phyloP scores from a whole-genome alignment of 2,329 filamentous ascomycete species.

The Chaetothyriales sp. region DNA sequence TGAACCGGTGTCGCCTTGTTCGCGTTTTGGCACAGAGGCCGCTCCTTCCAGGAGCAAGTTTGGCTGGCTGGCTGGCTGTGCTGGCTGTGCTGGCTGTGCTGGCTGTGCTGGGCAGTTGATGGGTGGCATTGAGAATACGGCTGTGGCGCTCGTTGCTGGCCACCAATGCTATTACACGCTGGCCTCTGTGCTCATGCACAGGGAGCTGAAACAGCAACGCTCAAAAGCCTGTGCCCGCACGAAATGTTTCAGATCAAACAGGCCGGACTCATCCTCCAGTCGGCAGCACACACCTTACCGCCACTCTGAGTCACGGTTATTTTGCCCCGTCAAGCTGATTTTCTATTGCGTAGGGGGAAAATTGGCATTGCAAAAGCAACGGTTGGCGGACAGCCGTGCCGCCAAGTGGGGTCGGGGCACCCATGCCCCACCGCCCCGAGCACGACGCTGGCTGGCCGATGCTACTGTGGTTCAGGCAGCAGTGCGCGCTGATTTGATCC shows the following conservation, averaged over 20 bases:
- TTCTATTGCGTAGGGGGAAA: neutral
- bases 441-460: neutral
- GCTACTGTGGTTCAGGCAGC: neutral
- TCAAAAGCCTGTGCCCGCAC: neutral
- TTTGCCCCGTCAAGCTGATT: neutral
- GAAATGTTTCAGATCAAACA: neutral
- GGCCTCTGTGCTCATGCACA: neutral
- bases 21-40: neutral
- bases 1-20: neutral
- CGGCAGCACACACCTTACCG: neutral
- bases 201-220: neutral
- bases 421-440: too few relatives aligned
- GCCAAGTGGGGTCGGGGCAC: neutral
- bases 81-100: too few relatives aligned
- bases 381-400: neutral
- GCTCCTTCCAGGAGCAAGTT: too few relatives aligned
- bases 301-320: too few relatives aligned
- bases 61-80: too few relatives aligned
- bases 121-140: too few relatives aligned
- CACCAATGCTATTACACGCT: neutral
- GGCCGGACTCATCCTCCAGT: neutral
- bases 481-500: neutral
- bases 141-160: too few relatives aligned
- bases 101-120: too few relatives aligned
- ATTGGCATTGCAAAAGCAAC: neutral